Percentiles rank a stretch among this genome's conserved stretches.
Conservation (phyloP, 805 yeast genomes). For the Candida morakotiae region DNA sequence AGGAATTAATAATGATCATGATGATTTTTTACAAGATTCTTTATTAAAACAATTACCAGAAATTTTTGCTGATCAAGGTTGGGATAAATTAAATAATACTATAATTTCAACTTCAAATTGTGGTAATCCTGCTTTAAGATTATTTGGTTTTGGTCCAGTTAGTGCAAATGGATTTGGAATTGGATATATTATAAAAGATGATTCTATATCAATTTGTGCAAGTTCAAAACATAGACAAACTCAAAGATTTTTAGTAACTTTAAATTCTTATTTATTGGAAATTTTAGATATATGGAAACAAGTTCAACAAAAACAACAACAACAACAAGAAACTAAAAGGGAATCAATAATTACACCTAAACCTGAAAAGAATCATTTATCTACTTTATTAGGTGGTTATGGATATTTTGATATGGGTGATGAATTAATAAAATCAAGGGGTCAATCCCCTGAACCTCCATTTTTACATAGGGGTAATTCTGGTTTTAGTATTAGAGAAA, state of each 20-base stretch:
- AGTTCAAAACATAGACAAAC: constrained; percentile 62
- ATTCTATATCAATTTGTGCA: constrained; percentile 48
- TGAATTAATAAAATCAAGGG: constrained; percentile 49
- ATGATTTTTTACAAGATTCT: background rate
- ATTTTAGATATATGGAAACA: constrained; percentile 26
- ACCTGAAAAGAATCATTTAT: constrained; percentile 12
- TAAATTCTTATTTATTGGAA: constrained; percentile 47
- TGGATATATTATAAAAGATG: constrained; percentile 52
- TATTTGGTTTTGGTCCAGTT: constrained; percentile 60
- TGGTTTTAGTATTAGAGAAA: constrained; percentile 46
- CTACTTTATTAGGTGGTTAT: constrained; percentile 50
- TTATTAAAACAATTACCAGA: constrained; percentile 50
- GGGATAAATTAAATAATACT: constrained; percentile 81
- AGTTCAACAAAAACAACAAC: constrained; percentile 4
- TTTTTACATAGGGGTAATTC: constrained; percentile 34
- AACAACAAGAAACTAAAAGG: background rate
- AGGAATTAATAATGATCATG: background rate
- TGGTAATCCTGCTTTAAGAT: constrained; percentile 55
- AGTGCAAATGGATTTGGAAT: constrained; percentile 56
- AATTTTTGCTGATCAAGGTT: constrained; percentile 79
- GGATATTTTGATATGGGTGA: constrained; percentile 60
- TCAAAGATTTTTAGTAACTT: constrained; percentile 48
- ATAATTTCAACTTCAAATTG: constrained; percentile 65
- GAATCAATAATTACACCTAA: background rate
- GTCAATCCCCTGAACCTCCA: constrained; percentile 55